These are phyloP conservation scores for Phaffia tasmanica DNA, from an alignment of 768 basidiomycete species.

Conservation along the genomic window DNA sequence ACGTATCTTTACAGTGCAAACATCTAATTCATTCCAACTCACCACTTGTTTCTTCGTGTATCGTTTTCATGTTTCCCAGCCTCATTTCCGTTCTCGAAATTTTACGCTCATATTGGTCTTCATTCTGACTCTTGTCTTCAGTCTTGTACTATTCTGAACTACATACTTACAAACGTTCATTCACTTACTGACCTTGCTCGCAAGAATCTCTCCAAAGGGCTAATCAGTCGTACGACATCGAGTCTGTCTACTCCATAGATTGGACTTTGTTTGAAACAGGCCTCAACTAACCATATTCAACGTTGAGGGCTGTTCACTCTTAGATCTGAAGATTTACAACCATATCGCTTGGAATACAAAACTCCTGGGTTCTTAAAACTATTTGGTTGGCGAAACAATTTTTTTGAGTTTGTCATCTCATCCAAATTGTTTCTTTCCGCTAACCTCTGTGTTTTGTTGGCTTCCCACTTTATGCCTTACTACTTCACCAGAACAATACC, in stretches of 20 bases:
- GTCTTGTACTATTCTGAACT: too few relatives aligned
- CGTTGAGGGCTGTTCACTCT: not conserved
- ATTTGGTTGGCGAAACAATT: not conserved
- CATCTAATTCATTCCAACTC: too few relatives aligned
- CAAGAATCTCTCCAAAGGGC: too few relatives aligned
- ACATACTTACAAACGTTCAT: too few relatives aligned
- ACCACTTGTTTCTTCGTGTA: too few relatives aligned
- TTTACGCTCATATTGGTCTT: too few relatives aligned
- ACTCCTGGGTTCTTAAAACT: not conserved
- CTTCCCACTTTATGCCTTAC: not conserved
- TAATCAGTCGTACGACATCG: conserved; percentile 2
- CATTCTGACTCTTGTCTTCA: too few relatives aligned
- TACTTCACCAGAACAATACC: not conserved
- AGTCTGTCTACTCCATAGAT: conserved; percentile 5
- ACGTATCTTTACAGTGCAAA: too few relatives aligned
- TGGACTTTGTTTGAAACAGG: not conserved
- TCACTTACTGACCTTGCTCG: too few relatives aligned
- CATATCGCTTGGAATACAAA: conserved; percentile 1
- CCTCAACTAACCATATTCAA: conserved; percentile 2
- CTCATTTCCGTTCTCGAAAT: too few relatives aligned
- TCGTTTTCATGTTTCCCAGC: too few relatives aligned
- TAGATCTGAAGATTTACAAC: conserved; percentile 13
- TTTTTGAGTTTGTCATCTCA: not conserved
- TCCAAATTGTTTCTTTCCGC: not conserved
- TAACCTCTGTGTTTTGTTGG: not conserved